phyloP scores from a whole-genome alignment of 2,329 filamentous ascomycete genomes.

The Cladosporium oxysporum region DNA sequence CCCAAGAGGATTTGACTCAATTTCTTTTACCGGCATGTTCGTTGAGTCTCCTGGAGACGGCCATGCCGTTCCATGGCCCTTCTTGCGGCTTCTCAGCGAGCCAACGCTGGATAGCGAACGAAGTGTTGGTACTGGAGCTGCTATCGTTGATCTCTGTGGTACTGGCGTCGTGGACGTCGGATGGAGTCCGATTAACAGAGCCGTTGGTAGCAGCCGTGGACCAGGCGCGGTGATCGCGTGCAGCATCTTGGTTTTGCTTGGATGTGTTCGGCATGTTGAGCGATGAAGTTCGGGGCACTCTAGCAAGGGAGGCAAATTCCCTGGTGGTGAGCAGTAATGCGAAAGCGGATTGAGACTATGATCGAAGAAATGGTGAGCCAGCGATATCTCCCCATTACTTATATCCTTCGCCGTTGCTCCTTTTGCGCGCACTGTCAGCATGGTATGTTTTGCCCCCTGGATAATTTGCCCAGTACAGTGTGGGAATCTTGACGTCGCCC shows the following conservation, averaged over 20 bases:
- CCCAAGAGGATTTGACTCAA: neutral
- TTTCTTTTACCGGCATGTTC: neutral
- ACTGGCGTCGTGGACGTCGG: neutral
- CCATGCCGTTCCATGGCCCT: neutral
- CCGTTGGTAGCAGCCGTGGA: neutral
- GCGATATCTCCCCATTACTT: neutral
- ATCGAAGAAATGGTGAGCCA: neutral
- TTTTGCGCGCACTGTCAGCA: neutral
- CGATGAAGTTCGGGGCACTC: neutral
- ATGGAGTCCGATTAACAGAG: neutral
- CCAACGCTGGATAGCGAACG: neutral
- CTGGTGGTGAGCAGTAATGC: neutral
- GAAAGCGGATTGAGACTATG: neutral
- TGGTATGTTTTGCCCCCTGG: neutral
- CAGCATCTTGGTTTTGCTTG: neutral
- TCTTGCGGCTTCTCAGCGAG: neutral
- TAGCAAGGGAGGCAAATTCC: neutral
- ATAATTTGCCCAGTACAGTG: neutral
- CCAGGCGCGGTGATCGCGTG: neutral
- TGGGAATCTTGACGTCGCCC: neutral
- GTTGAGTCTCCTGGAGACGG: too few relatives aligned
- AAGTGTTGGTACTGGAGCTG: neutral
- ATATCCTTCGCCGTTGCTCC: neutral
- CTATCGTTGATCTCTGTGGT: neutral
- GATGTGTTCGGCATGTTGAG: neutral